Evolutionary conservation across 2,329 filamentous ascomycete genomes (phyloP).

Genomic region (Sporothrix dimorphospora): DNA sequence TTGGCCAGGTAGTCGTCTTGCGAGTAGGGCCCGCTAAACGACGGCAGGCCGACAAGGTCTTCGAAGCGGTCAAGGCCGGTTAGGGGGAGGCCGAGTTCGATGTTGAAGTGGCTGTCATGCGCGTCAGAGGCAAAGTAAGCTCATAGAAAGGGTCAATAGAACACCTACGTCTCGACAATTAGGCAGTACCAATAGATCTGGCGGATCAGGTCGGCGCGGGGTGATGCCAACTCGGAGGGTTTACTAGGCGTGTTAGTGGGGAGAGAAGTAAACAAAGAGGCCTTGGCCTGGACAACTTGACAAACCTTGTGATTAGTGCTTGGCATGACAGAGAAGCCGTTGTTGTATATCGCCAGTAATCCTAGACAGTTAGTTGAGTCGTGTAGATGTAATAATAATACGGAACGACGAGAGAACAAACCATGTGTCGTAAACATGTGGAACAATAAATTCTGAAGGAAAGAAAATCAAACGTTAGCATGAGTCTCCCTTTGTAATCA

Average conservation of each 20-base stretch:
- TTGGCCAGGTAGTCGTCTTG: conserved; percentile 53
- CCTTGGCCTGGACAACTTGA: too few species aligned
- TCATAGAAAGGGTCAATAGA: not conserved
- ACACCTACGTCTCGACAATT: conserved; percentile 55
- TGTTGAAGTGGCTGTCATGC: conserved; percentile 45
- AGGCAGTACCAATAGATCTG: conserved; percentile 62
- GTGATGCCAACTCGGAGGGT: conserved; percentile 50
- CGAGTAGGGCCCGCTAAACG: conserved; percentile 53
- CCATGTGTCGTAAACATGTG: conserved; percentile 55
- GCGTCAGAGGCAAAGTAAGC: not conserved
- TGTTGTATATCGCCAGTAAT: conserved; percentile 62
- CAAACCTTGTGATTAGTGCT: conserved; percentile 57
- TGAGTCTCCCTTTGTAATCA: too few species aligned
- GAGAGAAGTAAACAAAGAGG: not conserved
- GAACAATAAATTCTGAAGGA: conserved; percentile 55
- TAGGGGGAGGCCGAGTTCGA: conserved; percentile 61
- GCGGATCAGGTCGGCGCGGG: conserved; percentile 55
- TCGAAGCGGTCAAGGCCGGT: conserved; percentile 59
- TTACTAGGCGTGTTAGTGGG: conserved; percentile 37
- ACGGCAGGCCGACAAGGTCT: conserved; percentile 57
- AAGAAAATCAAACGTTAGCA: conserved; percentile 8
- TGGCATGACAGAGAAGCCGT: conserved; percentile 61
- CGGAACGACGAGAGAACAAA: conserved; percentile 35
- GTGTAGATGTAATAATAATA: not conserved
- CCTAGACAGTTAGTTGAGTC: conserved; percentile 43